Evolutionary conservation across 495 filamentous ascomycete species (phyloP), one percentile per base, ranked within the genome.

Genomic region (Paragyromitra xinjiangensis): DNA sequence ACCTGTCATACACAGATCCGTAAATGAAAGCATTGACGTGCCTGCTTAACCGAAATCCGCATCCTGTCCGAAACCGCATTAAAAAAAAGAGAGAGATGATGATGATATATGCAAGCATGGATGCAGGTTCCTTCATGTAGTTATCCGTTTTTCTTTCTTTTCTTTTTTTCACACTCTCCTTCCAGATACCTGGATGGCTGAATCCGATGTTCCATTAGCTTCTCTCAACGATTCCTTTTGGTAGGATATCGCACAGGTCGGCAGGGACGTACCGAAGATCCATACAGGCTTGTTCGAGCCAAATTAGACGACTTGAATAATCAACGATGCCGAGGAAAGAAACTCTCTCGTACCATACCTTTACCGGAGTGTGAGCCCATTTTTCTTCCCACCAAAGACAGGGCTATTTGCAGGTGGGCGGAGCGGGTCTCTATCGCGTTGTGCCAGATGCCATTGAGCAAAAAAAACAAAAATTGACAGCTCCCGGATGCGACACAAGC

Each of bases 231-330:
- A 29, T 14, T 3, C 55, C 9, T 29, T 29, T 58, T 12, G 14
- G 55, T 6, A 66, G 40, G 40, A 55, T 12, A 34, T 56, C 24
- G 9, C 39, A 26, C 53, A 6, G 11, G 8, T 44, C 66, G 22
- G 39, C 11, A 45, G 16, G 29, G 40, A 22, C 62, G 62, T 69
- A 74, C 71, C 63, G 71, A 68, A 26, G 24, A 68, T 40, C 71
- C 71, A 67, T 69, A 69, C 37, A 65, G 6, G 26, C 3, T 12
- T 64, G 19, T 24, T 51, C 42, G 24, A 34, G 12, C 19, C 37
- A 59, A 69, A 69, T 69, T 59, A 69, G 51, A 58, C 11, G 51
- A 56, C 11, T 24, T 69, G 8, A 39, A 40, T 56, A 56, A 69
- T 44, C 19, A 39, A 53, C 9, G 66, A 11, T 34, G 19, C 37